phyloP scores from a whole-genome alignment of 2,329 filamentous ascomycete species.

The Epichloe bromicola region DNA sequence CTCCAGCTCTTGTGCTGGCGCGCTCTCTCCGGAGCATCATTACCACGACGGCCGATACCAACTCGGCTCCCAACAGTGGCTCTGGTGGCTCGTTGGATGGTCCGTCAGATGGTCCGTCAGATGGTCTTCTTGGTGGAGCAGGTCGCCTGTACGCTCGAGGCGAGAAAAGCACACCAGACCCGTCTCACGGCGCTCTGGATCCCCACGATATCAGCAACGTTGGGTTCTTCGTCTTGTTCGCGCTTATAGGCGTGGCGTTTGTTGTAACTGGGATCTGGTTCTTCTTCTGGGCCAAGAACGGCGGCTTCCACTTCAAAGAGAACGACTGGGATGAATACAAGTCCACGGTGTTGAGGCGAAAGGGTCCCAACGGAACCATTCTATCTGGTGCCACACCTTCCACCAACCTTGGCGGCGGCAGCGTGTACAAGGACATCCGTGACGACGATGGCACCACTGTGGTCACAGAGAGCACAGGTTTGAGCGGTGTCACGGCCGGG shows the following conservation, averaged over 20 bases:
- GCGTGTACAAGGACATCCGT: constrained; percentile 63
- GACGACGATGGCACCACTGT: constrained; percentile 33
- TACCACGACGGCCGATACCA: constrained; percentile 9
- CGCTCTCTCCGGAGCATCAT: constrained; percentile 18
- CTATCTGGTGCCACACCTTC: constrained; percentile 70
- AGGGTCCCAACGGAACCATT: constrained; percentile 78
- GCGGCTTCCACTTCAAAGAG: constrained; percentile 76
- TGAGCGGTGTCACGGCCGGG: constrained; percentile 45
- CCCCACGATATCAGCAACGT: constrained; percentile 48
- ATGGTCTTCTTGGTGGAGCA: constrained; percentile 29
- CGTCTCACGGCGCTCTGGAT: constrained; percentile 35
- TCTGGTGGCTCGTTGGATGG: constrained; percentile 4
- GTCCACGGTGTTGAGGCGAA: constrained; percentile 76
- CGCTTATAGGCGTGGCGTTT: constrained; percentile 65
- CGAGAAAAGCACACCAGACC: constrained; percentile 21
- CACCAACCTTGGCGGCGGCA: constrained; percentile 78
- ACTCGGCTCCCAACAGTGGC: constrained; percentile 10
- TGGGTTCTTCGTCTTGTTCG: constrained; percentile 76
- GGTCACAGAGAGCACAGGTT: constrained; percentile 29
- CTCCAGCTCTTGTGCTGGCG: constrained; percentile 24
- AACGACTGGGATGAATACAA: constrained; percentile 98
- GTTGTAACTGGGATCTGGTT: constrained; percentile 79
- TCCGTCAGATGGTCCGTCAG: constrained; percentile 23
- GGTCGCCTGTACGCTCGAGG: constrained; percentile 26
- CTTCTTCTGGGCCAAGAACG: constrained; percentile 97